Evolutionary conservation across 2,329 filamentous ascomycete genomes (phyloP), one percentile per base, ranked within the genome.

Genomic region (Dendrostoma leiphaemia): DNA sequence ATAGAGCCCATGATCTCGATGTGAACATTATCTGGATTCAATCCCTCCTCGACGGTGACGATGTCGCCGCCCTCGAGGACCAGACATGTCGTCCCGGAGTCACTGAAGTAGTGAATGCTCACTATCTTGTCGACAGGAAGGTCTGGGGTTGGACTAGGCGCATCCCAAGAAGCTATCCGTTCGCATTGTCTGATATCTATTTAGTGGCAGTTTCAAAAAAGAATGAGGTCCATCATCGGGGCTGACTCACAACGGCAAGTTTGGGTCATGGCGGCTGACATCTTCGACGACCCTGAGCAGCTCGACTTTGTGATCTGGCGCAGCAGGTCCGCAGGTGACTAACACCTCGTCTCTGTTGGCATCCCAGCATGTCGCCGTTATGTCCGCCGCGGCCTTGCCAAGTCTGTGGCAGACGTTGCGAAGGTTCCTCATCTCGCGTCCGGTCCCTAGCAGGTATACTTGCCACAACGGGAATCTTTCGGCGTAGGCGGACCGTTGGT

Each of bases 1-100:
- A 99, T 90, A 31, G 91, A 95, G 41, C 94, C 94, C 60, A 97
- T 85, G 62, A 99, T 97, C 71, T 97, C 94, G 62, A 99, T 91
- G 62, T 89, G 85, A 34, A 91, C 89, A 68, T 89, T 84, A 56
- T 81, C 84, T 6, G 78, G 74, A 21, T 59, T 62, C 24, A 62
- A 62, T 32, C 65, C 62, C 67, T 97, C 91, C 61, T 88, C 83
- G 26, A 97, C 88, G 48, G 92, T 80, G 58, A 97, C 75, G 59
- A 99, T 93, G 71, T 99, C 93, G 58, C 94, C 94, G 46, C 91
- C 91, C 63, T 90, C 88, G 24, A 99, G 77, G 53, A 97, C 85
- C 26, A 99, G 74, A 68, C 90, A 95, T 67, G 87, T 85, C 48
- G 85, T 89, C 50, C 83, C 75, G 24, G 82, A 88, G 67, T 96